These are phyloP conservation scores for Irpex lacteus DNA, from an alignment of 1,284 basidiomycete genomes.

Conservation along the genomic window DNA sequence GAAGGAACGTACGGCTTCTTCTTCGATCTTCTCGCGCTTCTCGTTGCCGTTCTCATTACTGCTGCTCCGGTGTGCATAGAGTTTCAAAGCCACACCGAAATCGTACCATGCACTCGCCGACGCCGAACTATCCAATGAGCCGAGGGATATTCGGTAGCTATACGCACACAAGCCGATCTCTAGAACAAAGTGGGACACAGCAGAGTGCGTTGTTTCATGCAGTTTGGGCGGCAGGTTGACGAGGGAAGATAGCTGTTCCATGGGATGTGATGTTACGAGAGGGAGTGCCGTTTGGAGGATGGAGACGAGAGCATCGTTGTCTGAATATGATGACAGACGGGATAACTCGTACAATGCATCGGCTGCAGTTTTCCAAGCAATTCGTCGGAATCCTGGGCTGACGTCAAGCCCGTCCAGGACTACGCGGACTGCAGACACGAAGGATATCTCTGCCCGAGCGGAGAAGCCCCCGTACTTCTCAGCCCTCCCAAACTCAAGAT, in stretches of 20 bases:
- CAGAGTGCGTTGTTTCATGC: constrained; percentile 9
- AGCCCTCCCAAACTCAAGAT: constrained; percentile 68
- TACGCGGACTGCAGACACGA: constrained; percentile 56
- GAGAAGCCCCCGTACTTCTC: constrained; percentile 72
- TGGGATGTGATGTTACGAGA: constrained; percentile 37
- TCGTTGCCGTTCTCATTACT: constrained; percentile 28
- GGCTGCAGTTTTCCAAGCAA: constrained; percentile 85
- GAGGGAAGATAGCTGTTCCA: constrained; percentile 41
- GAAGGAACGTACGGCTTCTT: constrained; percentile 62
- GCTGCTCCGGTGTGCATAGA: constrained; percentile 39
- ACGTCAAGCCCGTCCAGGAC: constrained; percentile 55
- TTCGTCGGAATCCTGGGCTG: constrained; percentile 61
- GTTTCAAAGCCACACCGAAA: constrained; percentile 66
- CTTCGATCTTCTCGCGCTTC: constrained; percentile 35
- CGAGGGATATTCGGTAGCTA: constrained; percentile 71
- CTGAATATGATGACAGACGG: constrained; percentile 37
- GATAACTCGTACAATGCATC: constrained; percentile 78
- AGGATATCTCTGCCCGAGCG: constrained; percentile 72
- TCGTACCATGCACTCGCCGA: constrained; percentile 76
- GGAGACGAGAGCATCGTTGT: constrained; percentile 38
- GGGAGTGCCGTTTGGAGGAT: constrained; percentile 35
- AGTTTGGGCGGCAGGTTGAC: constrained; percentile 32
- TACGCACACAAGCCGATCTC: constrained; percentile 64
- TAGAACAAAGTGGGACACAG: constrained; percentile 30
- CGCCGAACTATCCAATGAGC: constrained; percentile 54